Conservation (phyloP, 139 green algal genomes). For the Volvox reticuliferus region DNA sequence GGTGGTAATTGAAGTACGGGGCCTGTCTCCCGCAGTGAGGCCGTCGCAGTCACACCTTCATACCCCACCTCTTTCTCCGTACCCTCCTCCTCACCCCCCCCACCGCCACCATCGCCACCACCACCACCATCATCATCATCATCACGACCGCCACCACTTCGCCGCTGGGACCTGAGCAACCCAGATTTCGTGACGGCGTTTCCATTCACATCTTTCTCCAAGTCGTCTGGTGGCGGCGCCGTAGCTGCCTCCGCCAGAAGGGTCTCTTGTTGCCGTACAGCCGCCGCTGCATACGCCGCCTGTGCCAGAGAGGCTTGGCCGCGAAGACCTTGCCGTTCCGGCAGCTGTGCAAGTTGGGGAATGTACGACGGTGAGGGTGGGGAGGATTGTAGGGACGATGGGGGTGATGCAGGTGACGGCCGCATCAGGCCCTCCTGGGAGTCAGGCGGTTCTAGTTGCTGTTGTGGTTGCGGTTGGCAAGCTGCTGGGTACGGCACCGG, state of each 20-base stretch:
- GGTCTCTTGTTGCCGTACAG: not conserved
- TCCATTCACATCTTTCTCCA: not conserved
- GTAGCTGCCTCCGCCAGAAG: not conserved
- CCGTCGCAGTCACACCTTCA: no score
- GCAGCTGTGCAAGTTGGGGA: not conserved
- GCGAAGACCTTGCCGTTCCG: conserved; percentile 5
- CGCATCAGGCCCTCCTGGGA: not conserved
- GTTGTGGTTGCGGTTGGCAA: not conserved
- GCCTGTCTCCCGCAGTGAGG: no score
- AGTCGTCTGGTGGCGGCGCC: not conserved
- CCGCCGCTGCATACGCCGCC: conserved; percentile 10
- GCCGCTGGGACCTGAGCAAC: not conserved
- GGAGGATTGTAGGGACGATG: no score
- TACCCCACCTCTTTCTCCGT: not conserved
- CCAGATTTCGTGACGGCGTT: not conserved
- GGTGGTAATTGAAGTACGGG: not conserved
- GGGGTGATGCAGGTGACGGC: not conserved
- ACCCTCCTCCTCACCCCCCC: not conserved
- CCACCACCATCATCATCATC: not conserved
- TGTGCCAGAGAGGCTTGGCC: conserved; percentile 34
- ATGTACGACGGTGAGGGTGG: not conserved
- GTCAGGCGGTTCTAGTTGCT: not conserved
- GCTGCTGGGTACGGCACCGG: conserved; percentile 33
- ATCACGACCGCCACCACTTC: not conserved
- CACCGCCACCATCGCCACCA: not conserved